A percentile compares a stretch with the other conserved stretches of the same genome.
Evolutionary conservation across 805 yeast genomes (phyloP).

Genomic region (Starmerella gropengiesseri): DNA sequence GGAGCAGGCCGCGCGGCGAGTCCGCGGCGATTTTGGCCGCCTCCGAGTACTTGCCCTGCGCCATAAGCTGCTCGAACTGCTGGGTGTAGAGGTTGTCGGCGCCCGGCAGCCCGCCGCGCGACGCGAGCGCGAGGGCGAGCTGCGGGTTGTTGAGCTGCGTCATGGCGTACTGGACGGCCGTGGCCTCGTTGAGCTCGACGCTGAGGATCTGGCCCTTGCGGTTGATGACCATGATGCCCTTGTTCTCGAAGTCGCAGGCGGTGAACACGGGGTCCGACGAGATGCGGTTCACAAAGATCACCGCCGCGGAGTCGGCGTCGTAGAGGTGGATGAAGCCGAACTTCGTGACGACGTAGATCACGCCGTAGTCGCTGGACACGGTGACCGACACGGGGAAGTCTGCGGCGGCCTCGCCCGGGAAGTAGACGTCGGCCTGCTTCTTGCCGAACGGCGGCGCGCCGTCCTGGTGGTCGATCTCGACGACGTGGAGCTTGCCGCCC

Average conservation of each 20-base stretch:
- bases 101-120: conserved; percentile 95
- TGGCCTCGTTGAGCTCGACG: conserved; percentile 75
- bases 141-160: conserved; percentile 76
- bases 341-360: conserved; percentile 81
- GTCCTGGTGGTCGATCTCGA: conserved; percentile 90
- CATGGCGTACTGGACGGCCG: conserved; percentile 80
- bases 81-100: conserved; percentile 86
- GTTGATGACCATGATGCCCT: conserved; percentile 87
- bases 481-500: conserved; percentile 78
- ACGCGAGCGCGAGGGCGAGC: conserved; percentile 76
- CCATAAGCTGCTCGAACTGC: conserved; percentile 78
- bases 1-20: conserved; percentile 62
- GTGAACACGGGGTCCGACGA: conserved; percentile 93
- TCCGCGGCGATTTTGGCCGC: conserved; percentile 98
- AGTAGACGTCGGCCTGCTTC: conserved; percentile 83
- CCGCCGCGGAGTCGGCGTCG: conserved; percentile 85
- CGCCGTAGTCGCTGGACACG: conserved; percentile 74
- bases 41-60: conserved; percentile 74
- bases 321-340: conserved; percentile 93
- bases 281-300: conserved; percentile 89
- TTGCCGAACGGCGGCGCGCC: conserved; percentile 74
- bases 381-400: conserved; percentile 95
- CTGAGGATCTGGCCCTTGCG: conserved; percentile 91
- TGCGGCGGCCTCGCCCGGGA: conserved; percentile 91
- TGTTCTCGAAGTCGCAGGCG: conserved; percentile 61